Evolutionary conservation across 2,329 filamentous ascomycete species (phyloP).

Genomic region (Aplosporella prunicola): DNA sequence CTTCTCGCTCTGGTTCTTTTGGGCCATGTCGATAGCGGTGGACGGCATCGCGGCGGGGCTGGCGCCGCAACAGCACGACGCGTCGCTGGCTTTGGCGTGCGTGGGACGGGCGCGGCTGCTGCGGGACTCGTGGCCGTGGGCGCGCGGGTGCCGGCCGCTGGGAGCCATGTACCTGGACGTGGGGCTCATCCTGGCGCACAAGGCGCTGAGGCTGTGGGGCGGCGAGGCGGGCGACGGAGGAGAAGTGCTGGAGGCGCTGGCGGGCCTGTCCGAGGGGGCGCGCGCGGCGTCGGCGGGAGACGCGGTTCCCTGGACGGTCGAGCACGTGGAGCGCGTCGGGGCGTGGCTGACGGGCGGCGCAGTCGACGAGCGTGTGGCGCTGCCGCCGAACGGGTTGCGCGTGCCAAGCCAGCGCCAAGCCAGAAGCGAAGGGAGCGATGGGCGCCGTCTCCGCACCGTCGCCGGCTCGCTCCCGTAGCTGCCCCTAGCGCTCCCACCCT

Average conservation of each 20-base stretch:
- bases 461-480: no score
- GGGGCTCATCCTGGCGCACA: slow-evolving; percentile 6
- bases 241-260: not conserved
- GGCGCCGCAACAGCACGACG: not conserved
- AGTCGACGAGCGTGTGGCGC: not conserved
- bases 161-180: slow-evolving; percentile 10
- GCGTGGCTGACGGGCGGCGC: slow-evolving; percentile 2
- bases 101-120: no score
- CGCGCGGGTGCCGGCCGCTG: slow-evolving; percentile 1
- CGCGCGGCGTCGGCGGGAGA: not conserved
- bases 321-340: slow-evolving; percentile 2
- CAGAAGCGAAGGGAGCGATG: no score
- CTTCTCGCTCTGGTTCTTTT: slow-evolving; percentile 9
- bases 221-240: not conserved
- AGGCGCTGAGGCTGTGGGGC: not conserved
- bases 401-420: no score
- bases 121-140: slow-evolving; percentile 5
- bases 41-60: slow-evolving; percentile 3
- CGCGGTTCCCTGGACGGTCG: not conserved
- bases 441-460: no score
- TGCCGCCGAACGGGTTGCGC: not conserved
- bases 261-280: slow-evolving; percentile 1
- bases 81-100: no score
- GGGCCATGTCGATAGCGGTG: slow-evolving; percentile 7
- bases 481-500: no score